Conservation (phyloP, 805 yeast species). For the Grigorovia jiainica region DNA sequence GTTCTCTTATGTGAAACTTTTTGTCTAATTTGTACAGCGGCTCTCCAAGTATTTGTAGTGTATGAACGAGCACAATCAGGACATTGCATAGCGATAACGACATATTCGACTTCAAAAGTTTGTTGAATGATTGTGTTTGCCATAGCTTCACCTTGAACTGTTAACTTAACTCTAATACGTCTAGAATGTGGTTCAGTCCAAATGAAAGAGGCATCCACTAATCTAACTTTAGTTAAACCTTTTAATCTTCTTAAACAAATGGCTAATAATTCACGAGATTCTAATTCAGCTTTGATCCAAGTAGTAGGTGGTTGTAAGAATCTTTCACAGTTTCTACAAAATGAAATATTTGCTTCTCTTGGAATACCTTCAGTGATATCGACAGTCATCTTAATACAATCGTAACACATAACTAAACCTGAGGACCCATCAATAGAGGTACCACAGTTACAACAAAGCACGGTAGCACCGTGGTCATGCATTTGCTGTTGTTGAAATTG, state of each 20-base stretch:
- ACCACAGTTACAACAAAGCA: slow-evolving; percentile 97
- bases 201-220: slow-evolving; percentile 87
- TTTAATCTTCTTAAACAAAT: slow-evolving; percentile 79
- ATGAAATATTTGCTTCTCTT: slow-evolving; percentile 85
- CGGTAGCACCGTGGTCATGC: slow-evolving; percentile 54
- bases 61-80: slow-evolving; percentile 97
- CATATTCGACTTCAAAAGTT: slow-evolving; percentile 86
- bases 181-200: slow-evolving; percentile 99
- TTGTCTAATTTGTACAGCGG: slow-evolving; percentile 94
- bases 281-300: slow-evolving; percentile 87
- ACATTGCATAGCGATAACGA: slow-evolving; percentile 93
- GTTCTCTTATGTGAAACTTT: slow-evolving; percentile 96
- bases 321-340: slow-evolving; percentile 95
- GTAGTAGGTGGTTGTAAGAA: slow-evolving; percentile 90
- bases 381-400: slow-evolving; percentile 87
- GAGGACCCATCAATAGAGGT: slow-evolving; percentile 93
- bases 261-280: slow-evolving; percentile 87
- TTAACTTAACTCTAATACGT: slow-evolving; percentile 80
- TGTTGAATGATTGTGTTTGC: slow-evolving; percentile 87
- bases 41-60: slow-evolving; percentile 97
- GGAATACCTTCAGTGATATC: slow-evolving; percentile 93
- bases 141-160: slow-evolving; percentile 96
- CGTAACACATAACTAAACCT: slow-evolving; percentile 93
- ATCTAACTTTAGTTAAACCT: slow-evolving; percentile 76
- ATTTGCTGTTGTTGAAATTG: slow-evolving; percentile 27